A percentile compares a stretch with the other conserved stretches of the same genome.
These are phyloP conservation scores for Ophiostoma sp. DNA, from an alignment of 2,329 filamentous ascomycete species.

Conservation along the genomic window DNA sequence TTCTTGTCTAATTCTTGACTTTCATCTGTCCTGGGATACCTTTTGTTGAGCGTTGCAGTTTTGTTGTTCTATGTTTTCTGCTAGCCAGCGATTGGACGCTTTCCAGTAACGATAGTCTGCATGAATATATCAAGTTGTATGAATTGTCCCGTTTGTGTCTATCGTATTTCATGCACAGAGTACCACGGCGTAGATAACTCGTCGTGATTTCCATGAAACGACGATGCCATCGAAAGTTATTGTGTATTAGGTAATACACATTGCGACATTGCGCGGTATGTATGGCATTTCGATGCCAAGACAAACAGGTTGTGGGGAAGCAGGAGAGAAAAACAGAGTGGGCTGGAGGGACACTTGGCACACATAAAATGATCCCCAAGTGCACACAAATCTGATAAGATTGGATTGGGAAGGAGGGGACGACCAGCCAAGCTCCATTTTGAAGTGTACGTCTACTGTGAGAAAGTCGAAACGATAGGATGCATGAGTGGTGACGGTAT, in stretches of 20 bases:
- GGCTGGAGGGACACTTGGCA: not conserved
- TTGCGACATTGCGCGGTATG: not conserved
- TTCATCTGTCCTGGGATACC: not conserved
- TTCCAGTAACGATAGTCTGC: not conserved
- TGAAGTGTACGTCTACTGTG: not conserved
- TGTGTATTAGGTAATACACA: not conserved
- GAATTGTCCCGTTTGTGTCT: not conserved
- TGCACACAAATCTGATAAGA: constrained; percentile 10
- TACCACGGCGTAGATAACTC: not conserved
- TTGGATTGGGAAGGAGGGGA: constrained; percentile 8
- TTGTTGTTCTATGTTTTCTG: not conserved
- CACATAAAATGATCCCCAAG: not conserved
- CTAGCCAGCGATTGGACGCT: not conserved
- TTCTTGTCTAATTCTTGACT: not conserved
- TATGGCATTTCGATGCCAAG: constrained; percentile 6
- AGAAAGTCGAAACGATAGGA: not conserved
- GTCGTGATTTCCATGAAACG: not conserved
- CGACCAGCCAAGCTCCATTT: not conserved
- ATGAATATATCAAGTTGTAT: not conserved
- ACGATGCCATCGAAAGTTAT: not conserved
- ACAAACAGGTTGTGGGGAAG: not conserved
- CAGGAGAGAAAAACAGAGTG: constrained; percentile 7
- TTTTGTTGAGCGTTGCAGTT: not conserved
- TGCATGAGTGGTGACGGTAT: not conserved
- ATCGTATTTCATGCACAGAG: not conserved